Evolutionary conservation across 306 rosid genomes (phyloP), one percentile per base, ranked within the genome.

Genomic region (Alnus glutinosa): DNA sequence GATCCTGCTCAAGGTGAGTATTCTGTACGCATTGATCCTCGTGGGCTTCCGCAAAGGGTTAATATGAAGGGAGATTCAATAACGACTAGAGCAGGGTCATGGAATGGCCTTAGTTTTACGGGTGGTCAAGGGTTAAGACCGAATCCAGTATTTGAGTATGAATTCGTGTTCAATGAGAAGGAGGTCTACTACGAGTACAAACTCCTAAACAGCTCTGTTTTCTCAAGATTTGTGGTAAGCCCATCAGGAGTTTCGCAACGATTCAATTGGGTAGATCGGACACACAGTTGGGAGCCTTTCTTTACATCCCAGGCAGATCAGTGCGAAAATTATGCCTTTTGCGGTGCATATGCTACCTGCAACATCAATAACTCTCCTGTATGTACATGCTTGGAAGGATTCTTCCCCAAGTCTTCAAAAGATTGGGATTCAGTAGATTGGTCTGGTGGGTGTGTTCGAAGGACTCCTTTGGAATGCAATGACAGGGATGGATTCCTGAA

Each of bases 1-100:
- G 91, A 91, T 9, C 88, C 90, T 18, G 81, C 90, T 39, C 86
- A 81, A 1, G 89, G 84, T 36, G 62, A 34, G 2, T 77, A 70
- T 62, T 37, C 83, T 2, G 0, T 62, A 3, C 11, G 71, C 13
- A 4, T 66, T 15, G 49, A 37, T 37, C 28, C 2, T 36, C 50
- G 30, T 16, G 71, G 71, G 71, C 49, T 66, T 66, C 50, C 71
- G 5, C 71, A 66, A 16, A 0, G 2, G 49, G 71, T 66, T 36
- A 2, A 3, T 61, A 61, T 61, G 68, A 12, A 32, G 7, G 68
- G 68, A 23, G 39, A 30, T 11, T 6, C 42, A 5, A 62, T 62
- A 12, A 62, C 0, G 42, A 16, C 44, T 12, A 79, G 81, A 79
- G 1, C 28, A 28, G 79, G 83, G 1, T 67, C 84, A 19, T 79